Evolutionary conservation across 495 filamentous ascomycete species (phyloP), one percentile per base, ranked within the genome.

Genomic region (Podospora didyma): DNA sequence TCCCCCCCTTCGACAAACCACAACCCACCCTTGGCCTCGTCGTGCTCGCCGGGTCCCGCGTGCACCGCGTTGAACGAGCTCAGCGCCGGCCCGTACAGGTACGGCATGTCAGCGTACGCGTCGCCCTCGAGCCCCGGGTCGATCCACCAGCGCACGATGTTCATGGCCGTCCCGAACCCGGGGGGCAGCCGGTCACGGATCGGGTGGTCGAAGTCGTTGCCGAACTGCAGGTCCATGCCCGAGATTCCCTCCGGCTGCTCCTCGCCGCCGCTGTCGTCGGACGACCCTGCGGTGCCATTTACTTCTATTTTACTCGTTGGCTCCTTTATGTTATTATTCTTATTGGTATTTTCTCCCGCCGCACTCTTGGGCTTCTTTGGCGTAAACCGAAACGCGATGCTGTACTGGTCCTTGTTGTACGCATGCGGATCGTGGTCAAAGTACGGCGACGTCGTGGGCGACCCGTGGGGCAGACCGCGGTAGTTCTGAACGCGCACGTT

Each of bases 71-170:
- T 93, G 64, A 90, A 86, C 5, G 83, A 86, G 16, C 83, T 86
- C 26, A 92, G 67, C 11, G 83, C 85, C 0, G 87, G 84, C 1
- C 91, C 91, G 63, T 89, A 96, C 2, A 98, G 72, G 64, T 90
- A 89, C 6, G 94, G 94, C 60, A 77, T 74, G 56, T 97, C 92
- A 3, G 90, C 87, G 59, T 96, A 93, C 2, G 86, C 82, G 67
- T 98, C 92, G 14, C 89, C 89, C 2, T 96, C 88, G 0, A 98
- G 74, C 0, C 89, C 87, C 0, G 93, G 93, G 65, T 98, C 94
- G 46, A 97, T 81, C 59, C 81, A 82, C 85, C 89, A 92, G 67
- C 89, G 89, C 16, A 92, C 89, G 6, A 96, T 82, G 26, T 82
- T 86, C 69, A 96, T 84, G 0, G 90, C 90, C 0, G 87, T 82